Evolutionary conservation across 164 flowering plant genomes (phyloP), one percentile per base, ranked within the genome.

Genomic region (Macadamia tetraphylla): DNA sequence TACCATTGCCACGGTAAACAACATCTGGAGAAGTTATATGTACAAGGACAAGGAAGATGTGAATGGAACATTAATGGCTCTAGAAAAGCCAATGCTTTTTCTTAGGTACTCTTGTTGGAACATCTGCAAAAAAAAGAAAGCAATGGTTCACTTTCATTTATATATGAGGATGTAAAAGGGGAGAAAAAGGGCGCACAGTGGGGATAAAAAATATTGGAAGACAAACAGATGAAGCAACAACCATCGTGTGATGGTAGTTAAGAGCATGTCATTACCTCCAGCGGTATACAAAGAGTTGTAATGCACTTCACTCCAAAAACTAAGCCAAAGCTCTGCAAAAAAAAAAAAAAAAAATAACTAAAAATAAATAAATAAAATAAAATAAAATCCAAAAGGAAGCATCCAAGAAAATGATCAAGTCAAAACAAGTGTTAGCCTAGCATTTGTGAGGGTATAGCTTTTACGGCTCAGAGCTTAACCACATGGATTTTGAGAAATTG

Each of bases 221-320:
- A 30, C 0, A 63, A 60, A 18, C 11, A 3, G 60, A 65, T 48
- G 29, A 15, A 65, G 0, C 14, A 29, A 35, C 29, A 43, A 32
- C 67, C 32, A 17, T 9, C 53, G 8, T 56, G 10, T 35, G 42
- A 53, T 29, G 56, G 46, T 35, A 6, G 60, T 56, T 35, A 35
- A 6, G 61, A 35, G 23, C 48, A 14, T 71, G 13, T 30, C 31
- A 60, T 79, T 51, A 89, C 97, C 97, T 83, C 91, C 97, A 71
- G 40, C 75, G 69, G 78, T 86, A 74, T 91, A 91, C 63, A 91
- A 69, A 3, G 97, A 91, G 58, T 91, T 91, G 71, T 91, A 91
- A 76, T 91, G 97, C 17, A 91, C 90, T 84, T 91, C 97, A 57
- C 95, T 85, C 97, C 97, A 91, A 70, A 91, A 91, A 87, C 97